Evolutionary conservation across 305 asterid species (phyloP), one percentile per base, ranked within the genome.

Genomic region (Lippia alba): DNA sequence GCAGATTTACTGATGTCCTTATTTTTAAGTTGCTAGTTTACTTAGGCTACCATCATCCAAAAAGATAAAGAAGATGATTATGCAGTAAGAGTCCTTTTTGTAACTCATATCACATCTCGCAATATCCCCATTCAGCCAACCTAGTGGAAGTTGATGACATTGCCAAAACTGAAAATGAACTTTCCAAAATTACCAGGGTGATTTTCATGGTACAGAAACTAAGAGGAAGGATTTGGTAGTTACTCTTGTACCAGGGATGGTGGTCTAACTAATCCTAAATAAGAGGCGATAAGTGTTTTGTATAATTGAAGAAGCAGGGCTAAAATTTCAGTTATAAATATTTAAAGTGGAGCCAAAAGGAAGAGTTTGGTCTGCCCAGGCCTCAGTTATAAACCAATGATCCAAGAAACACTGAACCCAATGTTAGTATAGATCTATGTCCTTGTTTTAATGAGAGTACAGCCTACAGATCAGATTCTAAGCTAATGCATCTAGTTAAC

Each of bases 21-120:
- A 57, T 57, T 57, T 71, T 71, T 66, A 20, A 65, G 48, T 33
- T 16, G 63, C 44, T 48, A 20, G 14, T 61, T 62, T 12, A 33
- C 46, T 60, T 36, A 12, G 19, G 16, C 57, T 55, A 19, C 14
- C 14, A 12, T 53, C 48, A 74, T 61, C 53, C 33, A 48, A 44
- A 53, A 15, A 70, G 55, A 70, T 32, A 61, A 41, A 65, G 60
- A 63, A 8, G 58, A 16, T 32, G 45, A 57, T 16, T 57, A 24
- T 69, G 12, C 20, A 15, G 12, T 46, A 24, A 24, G 30, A 24
- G 36, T 46, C 44, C 67, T 19, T 34, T 24, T 24, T 24, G 30
- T 24, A 24, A 24, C 30, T 55, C 18, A 6, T 32, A 18, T 45
- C 45, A 41, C 36, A 18, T 64, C 39, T 33, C 6, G 20, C 30